These are phyloP conservation scores for Cyberlindnera maritima DNA, from an alignment of 805 yeast species.

Conservation along the genomic window DNA sequence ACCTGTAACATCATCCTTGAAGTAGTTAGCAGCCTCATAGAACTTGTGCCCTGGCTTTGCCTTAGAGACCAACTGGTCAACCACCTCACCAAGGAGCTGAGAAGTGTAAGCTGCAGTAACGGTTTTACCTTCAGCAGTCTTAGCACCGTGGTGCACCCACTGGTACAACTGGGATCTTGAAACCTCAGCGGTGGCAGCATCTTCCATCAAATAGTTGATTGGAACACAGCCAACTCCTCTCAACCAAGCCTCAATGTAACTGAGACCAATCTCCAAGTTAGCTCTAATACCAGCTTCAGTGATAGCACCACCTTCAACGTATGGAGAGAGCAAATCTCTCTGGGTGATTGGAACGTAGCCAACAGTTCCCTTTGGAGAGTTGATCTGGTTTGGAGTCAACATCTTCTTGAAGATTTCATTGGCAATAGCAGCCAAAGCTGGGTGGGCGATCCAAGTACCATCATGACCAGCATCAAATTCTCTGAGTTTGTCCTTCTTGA, in stretches of 20 bases:
- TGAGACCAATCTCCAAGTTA: constrained; percentile 71
- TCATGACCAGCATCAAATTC: constrained; percentile 80
- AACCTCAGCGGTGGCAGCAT: constrained; percentile 88
- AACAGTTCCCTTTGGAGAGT: constrained; percentile 30
- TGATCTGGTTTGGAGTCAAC: constrained; percentile 81
- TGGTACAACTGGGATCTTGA: constrained; percentile 80
- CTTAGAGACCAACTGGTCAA: constrained; percentile 43
- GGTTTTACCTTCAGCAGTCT: constrained; percentile 52
- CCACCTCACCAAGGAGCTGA: constrained; percentile 59
- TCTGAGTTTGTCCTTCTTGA: constrained; percentile 69
- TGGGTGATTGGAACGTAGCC: constrained; percentile 38
- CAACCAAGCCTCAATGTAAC: constrained; percentile 85
- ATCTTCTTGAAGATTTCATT: constrained; percentile 69
- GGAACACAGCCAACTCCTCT: constrained; percentile 85
- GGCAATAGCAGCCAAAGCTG: constrained; percentile 74
- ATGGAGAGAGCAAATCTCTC: constrained; percentile 40
- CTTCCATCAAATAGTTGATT: constrained; percentile 83
- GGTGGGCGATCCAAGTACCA: constrained; percentile 90
- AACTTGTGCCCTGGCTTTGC: constrained; percentile 66
- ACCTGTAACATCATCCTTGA: constrained; percentile 71
- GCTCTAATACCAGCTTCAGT: constrained; percentile 70
- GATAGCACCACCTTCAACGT: constrained; percentile 59
- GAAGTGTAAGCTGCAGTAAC: constrained; percentile 61
- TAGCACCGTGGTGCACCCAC: constrained; percentile 75
- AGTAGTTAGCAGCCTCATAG: constrained; percentile 64